Evolutionary conservation across 1,284 basidiomycete genomes (phyloP), one percentile per base, ranked within the genome.

Genomic region (Ceratobasidium sp.): DNA sequence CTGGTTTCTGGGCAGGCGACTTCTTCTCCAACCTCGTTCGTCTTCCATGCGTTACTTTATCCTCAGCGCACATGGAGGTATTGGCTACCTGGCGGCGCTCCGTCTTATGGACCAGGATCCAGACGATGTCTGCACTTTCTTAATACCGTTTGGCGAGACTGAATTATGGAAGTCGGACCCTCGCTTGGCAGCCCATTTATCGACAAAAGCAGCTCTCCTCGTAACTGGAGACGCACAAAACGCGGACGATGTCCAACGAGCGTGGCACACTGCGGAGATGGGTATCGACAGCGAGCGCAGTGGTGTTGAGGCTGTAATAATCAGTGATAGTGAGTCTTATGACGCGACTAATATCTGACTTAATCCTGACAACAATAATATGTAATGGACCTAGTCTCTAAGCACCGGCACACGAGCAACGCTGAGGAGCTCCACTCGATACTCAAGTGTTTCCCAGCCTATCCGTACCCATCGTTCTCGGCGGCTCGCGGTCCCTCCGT

Each of bases 271-370:
- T 33, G 66, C 66, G 24, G 66, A 69, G 66, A 69, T 69, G 66
- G 66, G 66, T 4, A 69, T 69, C n/a, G 66, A 69, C 56, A 69
- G 66, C 54, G 66, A 69, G 53, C 56, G 66, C 51, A 69, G 66
- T 27, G 66, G 66, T 5, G 57, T 69, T 22, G 66, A 69, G 53
- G 66, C 66, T 6, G 66, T 69, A 17, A 69, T 69, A 11, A 53
- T 69, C 53, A 69, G 66, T 41, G 66, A 69, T 29, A 29, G 66
- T 69, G 53, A 53, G 65, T 50, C 2, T 8, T 67, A 17, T 36
- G 36, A 27, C 22, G 47, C 45, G 41, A 69, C 51, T 69, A 69
- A 57, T 56, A 69, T 53, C 22, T 69, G 66, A 57, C 66, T 47
- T 45, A 57, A 60, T 33, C n/a, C 22, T n/a, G 22, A n/a, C 36